A percentile compares a stretch with the other conserved stretches of the same genome.
These are phyloP conservation scores for Magnolia sinica DNA, from an alignment of 164 flowering plant species.

Conservation along the genomic window DNA sequence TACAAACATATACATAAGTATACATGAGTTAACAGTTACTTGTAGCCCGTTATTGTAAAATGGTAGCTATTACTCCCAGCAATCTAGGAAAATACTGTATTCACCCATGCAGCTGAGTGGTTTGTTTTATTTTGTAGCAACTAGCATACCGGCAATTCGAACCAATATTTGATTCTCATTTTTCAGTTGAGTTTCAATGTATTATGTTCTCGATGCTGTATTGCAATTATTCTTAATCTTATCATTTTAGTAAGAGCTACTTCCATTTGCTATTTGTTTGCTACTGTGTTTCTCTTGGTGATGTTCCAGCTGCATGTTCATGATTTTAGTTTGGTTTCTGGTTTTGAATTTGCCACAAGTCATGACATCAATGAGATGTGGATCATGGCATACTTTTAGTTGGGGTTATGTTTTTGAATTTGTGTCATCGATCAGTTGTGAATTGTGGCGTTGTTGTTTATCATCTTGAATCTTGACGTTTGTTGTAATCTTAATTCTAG, in stretches of 20 bases:
- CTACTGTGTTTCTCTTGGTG: background rate
- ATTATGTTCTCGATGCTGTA: background rate
- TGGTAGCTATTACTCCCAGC: background rate
- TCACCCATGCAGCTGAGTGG: background rate
- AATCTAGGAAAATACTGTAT: background rate
- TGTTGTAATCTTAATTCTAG: slow-evolving; percentile 13
- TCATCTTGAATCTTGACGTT: background rate
- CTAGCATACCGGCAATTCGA: background rate
- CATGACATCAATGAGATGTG: too few species aligned
- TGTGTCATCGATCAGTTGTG: background rate
- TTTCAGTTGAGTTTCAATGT: background rate
- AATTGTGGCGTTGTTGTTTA: too few species aligned
- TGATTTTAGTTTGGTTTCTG: background rate
- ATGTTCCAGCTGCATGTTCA: background rate
- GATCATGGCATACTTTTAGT: too few species aligned
- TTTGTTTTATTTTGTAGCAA: background rate
- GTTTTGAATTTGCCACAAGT: background rate
- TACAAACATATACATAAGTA: too few species aligned
- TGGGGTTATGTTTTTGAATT: background rate
- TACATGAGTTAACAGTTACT: too few species aligned
- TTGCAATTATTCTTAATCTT: background rate
- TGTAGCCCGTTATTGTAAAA: background rate
- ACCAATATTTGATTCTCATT: background rate
- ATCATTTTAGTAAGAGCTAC: background rate
- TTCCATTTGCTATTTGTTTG: background rate